A percentile compares a stretch with the other conserved stretches of the same genome.
Evolutionary conservation across 2,329 filamentous ascomycete genomes (phyloP).

Genomic region (Diplodia mutila): DNA sequence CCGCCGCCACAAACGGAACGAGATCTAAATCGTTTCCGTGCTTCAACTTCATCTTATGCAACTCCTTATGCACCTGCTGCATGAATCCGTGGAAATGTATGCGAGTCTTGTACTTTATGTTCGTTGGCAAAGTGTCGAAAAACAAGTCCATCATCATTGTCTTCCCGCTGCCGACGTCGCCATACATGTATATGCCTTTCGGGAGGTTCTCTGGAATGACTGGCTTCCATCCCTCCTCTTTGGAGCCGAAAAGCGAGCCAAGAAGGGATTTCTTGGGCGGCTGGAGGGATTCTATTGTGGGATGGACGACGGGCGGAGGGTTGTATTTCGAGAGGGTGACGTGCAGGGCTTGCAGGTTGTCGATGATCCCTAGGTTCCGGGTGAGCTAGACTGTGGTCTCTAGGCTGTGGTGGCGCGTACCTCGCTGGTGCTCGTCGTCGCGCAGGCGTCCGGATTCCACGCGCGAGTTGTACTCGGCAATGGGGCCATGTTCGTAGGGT

Average conservation of each 20-base stretch:
- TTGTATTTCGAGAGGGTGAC: slow-evolving; percentile 76
- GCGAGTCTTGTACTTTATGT: slow-evolving; percentile 80
- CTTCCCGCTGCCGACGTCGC: slow-evolving; percentile 96
- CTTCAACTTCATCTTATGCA: slow-evolving; percentile 87
- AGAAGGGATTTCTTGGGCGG: slow-evolving; percentile 59
- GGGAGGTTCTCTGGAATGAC: slow-evolving; percentile 75
- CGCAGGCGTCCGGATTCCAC: slow-evolving; percentile 74
- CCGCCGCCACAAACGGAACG: slow-evolving; percentile 90
- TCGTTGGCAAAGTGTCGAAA: slow-evolving; percentile 83
- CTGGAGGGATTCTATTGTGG: slow-evolving; percentile 71
- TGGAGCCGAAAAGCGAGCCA: slow-evolving; percentile 63
- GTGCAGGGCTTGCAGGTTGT: slow-evolving; percentile 86
- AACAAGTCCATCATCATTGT: slow-evolving; percentile 99
- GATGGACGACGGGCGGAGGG: slow-evolving; percentile 74
- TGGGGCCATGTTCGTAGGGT: slow-evolving; percentile 61
- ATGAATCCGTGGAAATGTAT: slow-evolving; percentile 99
- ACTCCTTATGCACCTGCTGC: slow-evolving; percentile 91
- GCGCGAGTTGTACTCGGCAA: slow-evolving; percentile 84
- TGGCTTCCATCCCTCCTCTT: slow-evolving; percentile 43
- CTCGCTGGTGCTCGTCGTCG: slow-evolving; percentile 90
- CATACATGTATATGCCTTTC: slow-evolving; percentile 90
- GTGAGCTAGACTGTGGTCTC: slow-evolving; percentile 24
- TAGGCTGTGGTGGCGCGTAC: slow-evolving; percentile 50
- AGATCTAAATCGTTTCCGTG: slow-evolving; percentile 89
- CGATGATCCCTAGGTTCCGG: slow-evolving; percentile 71